These are phyloP conservation scores for Exophiala alcalophila DNA, from an alignment of 2,329 filamentous ascomycete genomes.

Conservation along the genomic window DNA sequence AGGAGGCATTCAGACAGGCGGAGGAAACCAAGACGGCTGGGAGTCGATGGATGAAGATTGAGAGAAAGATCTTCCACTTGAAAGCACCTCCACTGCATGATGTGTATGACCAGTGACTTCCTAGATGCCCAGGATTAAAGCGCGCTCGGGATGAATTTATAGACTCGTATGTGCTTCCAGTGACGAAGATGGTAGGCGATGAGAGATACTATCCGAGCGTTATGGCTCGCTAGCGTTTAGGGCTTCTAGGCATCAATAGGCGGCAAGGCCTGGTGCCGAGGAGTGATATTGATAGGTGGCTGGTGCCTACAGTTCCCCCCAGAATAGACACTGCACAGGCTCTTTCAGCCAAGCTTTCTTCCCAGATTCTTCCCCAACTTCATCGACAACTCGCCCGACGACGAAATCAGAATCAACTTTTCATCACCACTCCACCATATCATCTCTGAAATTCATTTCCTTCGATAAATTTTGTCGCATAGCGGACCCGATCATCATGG, in stretches of 20 bases:
- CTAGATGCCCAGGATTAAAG: no score
- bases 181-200: no score
- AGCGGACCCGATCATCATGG: constrained; percentile 43
- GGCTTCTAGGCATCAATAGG: no score
- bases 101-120: no score
- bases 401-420: constrained; percentile 1
- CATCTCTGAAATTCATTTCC: constrained; percentile 9
- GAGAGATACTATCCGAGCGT: no score
- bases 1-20: constrained; percentile 37
- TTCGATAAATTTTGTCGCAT: constrained; percentile 19
- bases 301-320: no score
- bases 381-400: background rate
- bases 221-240: no score
- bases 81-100: no score
- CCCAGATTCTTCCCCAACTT: constrained; percentile 1
- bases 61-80: background rate
- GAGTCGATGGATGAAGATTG: constrained; percentile 56
- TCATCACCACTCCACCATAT: constrained; percentile 10
- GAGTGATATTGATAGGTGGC: no score
- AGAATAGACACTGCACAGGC: background rate
- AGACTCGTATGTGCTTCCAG: no score
- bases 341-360: background rate
- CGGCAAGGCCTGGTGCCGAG: no score
- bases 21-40: constrained; percentile 48
- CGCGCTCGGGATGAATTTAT: no score